Evolutionary conservation across 2,329 filamentous ascomycete species (phyloP).

Genomic region (Helotiales sp.): DNA sequence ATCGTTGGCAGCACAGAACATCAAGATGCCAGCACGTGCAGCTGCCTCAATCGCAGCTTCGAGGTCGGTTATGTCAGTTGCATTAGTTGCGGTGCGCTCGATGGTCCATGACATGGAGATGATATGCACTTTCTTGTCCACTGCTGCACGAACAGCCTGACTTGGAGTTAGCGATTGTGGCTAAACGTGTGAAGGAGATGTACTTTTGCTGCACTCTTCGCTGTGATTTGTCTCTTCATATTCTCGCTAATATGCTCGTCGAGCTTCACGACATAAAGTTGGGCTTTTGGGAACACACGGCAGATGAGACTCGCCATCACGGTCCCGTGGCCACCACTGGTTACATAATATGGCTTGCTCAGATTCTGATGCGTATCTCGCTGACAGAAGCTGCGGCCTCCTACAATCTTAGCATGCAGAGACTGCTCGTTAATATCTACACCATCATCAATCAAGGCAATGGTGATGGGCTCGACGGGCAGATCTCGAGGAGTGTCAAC

Average conservation of each 20-base stretch:
- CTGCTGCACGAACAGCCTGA: constrained; percentile 43
- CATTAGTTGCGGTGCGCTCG: constrained; percentile 19
- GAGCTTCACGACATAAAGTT: constrained; percentile 36
- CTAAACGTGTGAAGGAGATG: neutral
- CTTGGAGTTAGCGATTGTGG: neutral
- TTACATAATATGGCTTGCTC: constrained; percentile 38
- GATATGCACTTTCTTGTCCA: constrained; percentile 42
- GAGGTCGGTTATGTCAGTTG: constrained; percentile 33
- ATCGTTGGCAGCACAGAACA: constrained; percentile 48
- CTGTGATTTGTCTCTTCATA: constrained; percentile 31
- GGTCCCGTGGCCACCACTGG: constrained; percentile 41
- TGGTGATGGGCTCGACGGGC: constrained; percentile 34
- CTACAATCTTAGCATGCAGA: constrained; percentile 37
- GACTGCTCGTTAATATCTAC: constrained; percentile 40
- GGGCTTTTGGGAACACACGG: constrained; percentile 36
- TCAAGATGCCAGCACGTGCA: constrained; percentile 41
- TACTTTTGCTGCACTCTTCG: constrained; percentile 41
- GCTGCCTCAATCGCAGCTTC: constrained; percentile 41
- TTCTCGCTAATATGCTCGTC: constrained; percentile 23
- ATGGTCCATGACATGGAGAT: constrained; percentile 49
- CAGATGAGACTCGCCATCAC: constrained; percentile 42
- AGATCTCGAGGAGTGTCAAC: constrained; percentile 22
- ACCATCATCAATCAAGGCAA: constrained; percentile 50
- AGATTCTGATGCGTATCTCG: constrained; percentile 15
- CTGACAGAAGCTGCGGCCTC: constrained; percentile 40